phyloP scores from a whole-genome alignment of 179 eudicot genomes.

The Monotropa hypopitys region DNA sequence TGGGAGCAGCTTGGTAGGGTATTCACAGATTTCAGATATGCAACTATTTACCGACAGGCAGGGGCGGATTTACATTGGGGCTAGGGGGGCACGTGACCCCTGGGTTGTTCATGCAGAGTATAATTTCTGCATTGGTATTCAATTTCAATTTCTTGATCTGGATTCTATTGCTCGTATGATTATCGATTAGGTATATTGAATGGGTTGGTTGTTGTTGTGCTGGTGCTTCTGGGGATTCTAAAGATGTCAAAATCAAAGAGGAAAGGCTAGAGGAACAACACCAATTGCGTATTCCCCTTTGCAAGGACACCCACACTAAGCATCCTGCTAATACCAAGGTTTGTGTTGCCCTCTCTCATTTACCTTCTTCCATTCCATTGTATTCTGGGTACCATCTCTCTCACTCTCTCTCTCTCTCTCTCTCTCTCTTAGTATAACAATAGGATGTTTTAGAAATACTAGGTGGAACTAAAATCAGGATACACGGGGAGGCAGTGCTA shows the following conservation, averaged over 20 bases:
- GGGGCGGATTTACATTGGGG: too few species aligned
- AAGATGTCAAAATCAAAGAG: conserved; percentile 23
- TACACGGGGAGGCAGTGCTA: conserved; percentile 70
- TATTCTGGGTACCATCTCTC: conserved; percentile 45
- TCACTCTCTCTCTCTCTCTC: not conserved
- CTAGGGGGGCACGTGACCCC: too few species aligned
- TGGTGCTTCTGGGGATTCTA: conserved; percentile 27
- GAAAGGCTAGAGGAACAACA: conserved; percentile 2
- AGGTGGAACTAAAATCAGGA: conserved; percentile 21
- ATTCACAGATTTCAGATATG: too few species aligned
- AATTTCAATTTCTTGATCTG: not conserved
- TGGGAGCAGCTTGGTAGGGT: too few species aligned
- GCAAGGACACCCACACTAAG: conserved; percentile 37
- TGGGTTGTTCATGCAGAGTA: too few species aligned
- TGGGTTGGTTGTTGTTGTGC: conserved; percentile 64
- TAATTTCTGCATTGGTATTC: not conserved
- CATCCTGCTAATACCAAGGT: conserved; percentile 42
- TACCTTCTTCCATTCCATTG: conserved; percentile 45
- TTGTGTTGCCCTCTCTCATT: conserved; percentile 43
- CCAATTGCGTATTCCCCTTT: conserved; percentile 11
- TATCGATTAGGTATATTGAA: conserved; percentile 44
- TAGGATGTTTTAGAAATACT: not conserved
- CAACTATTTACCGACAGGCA: too few species aligned
- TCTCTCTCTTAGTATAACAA: not conserved
- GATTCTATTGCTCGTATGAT: not conserved